These are phyloP conservation scores for Gelatoporia subvermispora DNA, from an alignment of 768 basidiomycete species.

Conservation along the genomic window DNA sequence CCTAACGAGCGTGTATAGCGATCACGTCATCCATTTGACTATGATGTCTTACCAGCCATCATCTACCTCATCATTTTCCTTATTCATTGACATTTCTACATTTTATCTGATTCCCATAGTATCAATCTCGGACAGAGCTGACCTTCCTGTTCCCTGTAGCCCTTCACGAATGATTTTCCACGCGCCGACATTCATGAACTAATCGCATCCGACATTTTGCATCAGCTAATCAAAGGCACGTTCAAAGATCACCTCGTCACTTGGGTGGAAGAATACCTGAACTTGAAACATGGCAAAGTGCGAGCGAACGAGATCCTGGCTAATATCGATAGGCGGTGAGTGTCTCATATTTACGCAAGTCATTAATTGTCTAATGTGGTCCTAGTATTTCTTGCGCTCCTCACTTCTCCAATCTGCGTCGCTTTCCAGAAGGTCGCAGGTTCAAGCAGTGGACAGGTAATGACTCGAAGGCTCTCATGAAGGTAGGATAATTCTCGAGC, in stretches of 20 bases:
- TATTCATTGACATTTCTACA: no score
- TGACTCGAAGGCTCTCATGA: constrained; percentile 24
- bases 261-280: constrained; percentile 32
- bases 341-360: background rate
- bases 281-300: background rate
- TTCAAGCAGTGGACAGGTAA: constrained; percentile 25
- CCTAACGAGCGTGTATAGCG: no score
- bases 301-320: constrained; percentile 2
- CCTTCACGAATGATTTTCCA: constrained; percentile 29
- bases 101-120: background rate
- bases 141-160: no score
- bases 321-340: constrained; percentile 11
- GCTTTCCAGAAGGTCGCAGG: constrained; percentile 16
- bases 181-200: constrained; percentile 33
- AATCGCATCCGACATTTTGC: constrained; percentile 30
- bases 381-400: constrained; percentile 14
- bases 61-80: no score
- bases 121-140: no score
- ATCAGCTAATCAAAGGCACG: constrained; percentile 37
- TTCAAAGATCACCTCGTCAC: constrained; percentile 38
- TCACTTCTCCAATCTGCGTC: constrained; percentile 11
- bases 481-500: constrained; percentile 6
- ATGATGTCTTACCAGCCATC: no score
- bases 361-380: background rate
- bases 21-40: no score